These are phyloP conservation scores for Oryza longistaminata DNA, from an alignment of 176 grass and related monocot species.

Conservation along the genomic window DNA sequence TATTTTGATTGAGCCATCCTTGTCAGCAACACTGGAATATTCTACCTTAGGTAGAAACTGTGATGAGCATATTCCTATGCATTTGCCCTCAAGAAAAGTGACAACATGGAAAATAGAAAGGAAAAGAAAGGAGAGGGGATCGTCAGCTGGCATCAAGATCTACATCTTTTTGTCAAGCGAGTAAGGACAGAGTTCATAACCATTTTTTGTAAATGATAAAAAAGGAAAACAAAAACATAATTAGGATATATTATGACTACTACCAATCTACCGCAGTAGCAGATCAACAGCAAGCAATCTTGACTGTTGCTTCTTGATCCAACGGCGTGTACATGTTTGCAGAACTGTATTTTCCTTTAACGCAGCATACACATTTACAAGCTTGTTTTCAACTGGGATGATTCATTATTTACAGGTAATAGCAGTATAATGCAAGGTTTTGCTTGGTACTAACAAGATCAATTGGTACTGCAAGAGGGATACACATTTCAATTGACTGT, in stretches of 20 bases:
- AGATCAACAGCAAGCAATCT: no score
- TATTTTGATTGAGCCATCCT: not conserved
- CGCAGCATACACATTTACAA: no score
- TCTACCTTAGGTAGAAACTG: not conserved
- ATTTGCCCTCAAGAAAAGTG: not conserved
- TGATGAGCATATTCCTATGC: not conserved
- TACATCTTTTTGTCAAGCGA: not conserved
- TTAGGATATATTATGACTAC: not conserved
- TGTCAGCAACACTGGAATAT: not conserved
- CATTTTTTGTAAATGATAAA: not conserved
- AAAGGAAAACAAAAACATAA: not conserved
- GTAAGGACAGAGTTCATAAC: not conserved
- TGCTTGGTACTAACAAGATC: not conserved
- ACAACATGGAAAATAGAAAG: no score
- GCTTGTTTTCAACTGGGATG: not conserved
- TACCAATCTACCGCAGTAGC: no score
- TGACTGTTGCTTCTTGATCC: no score
- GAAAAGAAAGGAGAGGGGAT: no score
- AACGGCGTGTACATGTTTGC: no score
- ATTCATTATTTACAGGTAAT: not conserved
- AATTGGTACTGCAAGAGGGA: not conserved
- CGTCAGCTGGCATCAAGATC: no score
- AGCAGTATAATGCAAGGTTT: not conserved
- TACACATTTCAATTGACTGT: no score
- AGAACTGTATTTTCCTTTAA: no score